Conservation (phyloP, 2,329 filamentous ascomycete species). For the Alternaria gansuensis region DNA sequence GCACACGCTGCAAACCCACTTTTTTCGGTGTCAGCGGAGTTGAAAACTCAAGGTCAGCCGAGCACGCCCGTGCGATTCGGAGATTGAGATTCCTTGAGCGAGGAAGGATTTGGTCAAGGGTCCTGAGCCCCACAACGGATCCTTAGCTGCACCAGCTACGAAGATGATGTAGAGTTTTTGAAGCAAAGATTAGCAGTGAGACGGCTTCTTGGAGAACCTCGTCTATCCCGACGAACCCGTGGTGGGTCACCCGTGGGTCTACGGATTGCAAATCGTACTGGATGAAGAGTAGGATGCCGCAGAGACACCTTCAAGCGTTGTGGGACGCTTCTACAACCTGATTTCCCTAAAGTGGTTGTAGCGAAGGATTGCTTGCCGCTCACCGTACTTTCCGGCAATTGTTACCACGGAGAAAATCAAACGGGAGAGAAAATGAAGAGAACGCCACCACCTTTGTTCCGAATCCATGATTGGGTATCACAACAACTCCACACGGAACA, state of each 20-base stretch:
- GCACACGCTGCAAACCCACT: too few species aligned
- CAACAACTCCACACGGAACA: not conserved
- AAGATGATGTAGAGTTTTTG: not conserved
- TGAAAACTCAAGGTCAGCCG: not conserved
- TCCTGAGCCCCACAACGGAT: not conserved
- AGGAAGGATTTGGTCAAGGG: not conserved
- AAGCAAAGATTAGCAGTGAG: not conserved
- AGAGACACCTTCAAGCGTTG: not conserved
- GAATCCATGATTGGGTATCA: not conserved
- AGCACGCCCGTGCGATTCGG: not conserved
- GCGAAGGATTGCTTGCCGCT: not conserved
- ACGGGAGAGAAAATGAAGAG: not conserved
- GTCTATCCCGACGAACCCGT: not conserved
- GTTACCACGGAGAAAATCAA: not conserved
- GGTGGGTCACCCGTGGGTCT: not conserved
- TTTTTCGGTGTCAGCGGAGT: too few species aligned
- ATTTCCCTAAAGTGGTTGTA: not conserved
- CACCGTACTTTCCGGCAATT: not conserved
- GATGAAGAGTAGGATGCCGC: not conserved
- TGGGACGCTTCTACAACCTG: not conserved
- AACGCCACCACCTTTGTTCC: not conserved
- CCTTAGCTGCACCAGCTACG: not conserved
- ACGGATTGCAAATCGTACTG: not conserved
- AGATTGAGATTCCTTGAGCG: not conserved
- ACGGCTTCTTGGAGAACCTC: not conserved